Evolutionary conservation across 768 basidiomycete species (phyloP).

Genomic region (Pulveroboletus sp.): DNA sequence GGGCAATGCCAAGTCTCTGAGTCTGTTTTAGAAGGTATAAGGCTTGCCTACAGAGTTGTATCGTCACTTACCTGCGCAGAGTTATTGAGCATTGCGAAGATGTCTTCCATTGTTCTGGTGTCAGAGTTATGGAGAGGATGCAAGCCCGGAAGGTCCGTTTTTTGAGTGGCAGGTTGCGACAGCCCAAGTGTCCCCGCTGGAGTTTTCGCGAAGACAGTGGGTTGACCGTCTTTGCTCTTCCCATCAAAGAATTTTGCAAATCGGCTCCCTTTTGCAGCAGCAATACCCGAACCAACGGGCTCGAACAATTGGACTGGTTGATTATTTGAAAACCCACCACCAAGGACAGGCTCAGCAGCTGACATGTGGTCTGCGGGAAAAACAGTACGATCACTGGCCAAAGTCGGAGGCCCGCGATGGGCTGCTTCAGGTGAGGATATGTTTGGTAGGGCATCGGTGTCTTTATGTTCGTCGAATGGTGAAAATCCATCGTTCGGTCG

Average conservation of each 20-base stretch:
- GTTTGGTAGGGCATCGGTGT: conserved; percentile 1
- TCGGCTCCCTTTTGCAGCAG: conserved; percentile 67
- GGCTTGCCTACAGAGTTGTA: background rate
- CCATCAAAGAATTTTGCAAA: conserved; percentile 86
- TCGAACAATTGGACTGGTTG: conserved; percentile 21
- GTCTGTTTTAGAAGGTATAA: conserved; percentile 20
- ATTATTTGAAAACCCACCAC: conserved; percentile 14
- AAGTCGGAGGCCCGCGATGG: conserved; percentile 16
- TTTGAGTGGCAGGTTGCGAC: conserved; percentile 44
- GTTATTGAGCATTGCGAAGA: conserved; percentile 75
- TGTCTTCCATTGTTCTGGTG: conserved; percentile 67
- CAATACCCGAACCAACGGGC: conserved; percentile 39
- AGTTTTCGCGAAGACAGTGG: conserved; percentile 33
- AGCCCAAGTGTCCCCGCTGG: conserved; percentile 38
- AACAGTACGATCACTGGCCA: conserved; percentile 18
- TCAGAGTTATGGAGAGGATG: conserved; percentile 40
- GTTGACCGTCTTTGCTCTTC: conserved; percentile 47
- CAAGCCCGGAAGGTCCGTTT: conserved; percentile 40
- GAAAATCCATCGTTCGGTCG: conserved; percentile 39
- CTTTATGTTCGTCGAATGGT: conserved; percentile 49
- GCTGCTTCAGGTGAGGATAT: conserved; percentile 15
- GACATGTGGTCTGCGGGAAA: conserved; percentile 22
- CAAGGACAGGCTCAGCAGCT: conserved; percentile 13
- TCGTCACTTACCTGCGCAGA: conserved; percentile 59
- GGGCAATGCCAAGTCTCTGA: conserved; percentile 22